phyloP scores from a whole-genome alignment of 352 stramenopile species.

The Paralagenidium karlingii region DNA sequence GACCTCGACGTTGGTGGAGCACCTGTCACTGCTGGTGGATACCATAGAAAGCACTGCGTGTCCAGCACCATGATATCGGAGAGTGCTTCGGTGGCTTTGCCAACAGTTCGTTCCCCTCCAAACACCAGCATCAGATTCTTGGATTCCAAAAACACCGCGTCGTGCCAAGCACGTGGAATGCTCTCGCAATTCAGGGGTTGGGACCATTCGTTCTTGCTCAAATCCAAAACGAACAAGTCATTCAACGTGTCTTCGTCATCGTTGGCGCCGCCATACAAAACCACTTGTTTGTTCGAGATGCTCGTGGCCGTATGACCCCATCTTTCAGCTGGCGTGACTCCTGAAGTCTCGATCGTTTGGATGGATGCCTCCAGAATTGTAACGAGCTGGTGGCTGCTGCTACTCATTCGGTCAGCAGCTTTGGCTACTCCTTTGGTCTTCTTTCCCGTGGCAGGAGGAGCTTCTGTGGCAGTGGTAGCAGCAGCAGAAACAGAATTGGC shows the following conservation, averaged over 20 bases:
- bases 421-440: not conserved
- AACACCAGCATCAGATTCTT: conserved; percentile 89
- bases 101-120: conserved; percentile 74
- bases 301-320: conserved; percentile 87
- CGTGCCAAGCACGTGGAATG: conserved; percentile 84
- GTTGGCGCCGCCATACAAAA: conserved; percentile 88
- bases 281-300: conserved; percentile 75
- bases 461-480: too few relatives aligned
- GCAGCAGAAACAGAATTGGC: too few relatives aligned
- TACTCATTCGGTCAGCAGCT: too few relatives aligned
- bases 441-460: too few relatives aligned
- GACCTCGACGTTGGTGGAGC: conserved; percentile 30
- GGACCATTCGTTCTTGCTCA: conserved; percentile 58
- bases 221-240: conserved; percentile 81
- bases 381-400: too few relatives aligned
- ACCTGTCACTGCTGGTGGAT: conserved; percentile 78
- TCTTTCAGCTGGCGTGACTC: conserved; percentile 24
- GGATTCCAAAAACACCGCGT: conserved; percentile 74
- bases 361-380: too few relatives aligned
- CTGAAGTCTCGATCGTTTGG: conserved; percentile 21
- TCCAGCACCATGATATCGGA: conserved; percentile 87
- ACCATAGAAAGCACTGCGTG: conserved; percentile 91
- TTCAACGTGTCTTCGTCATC: conserved; percentile 73
- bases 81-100: conserved; percentile 50
- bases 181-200: conserved; percentile 84